A percentile compares a stretch with the other conserved stretches of the same genome.
Conservation (phyloP, 2,329 filamentous ascomycete species). For the Orbilia brochopaga region DNA sequence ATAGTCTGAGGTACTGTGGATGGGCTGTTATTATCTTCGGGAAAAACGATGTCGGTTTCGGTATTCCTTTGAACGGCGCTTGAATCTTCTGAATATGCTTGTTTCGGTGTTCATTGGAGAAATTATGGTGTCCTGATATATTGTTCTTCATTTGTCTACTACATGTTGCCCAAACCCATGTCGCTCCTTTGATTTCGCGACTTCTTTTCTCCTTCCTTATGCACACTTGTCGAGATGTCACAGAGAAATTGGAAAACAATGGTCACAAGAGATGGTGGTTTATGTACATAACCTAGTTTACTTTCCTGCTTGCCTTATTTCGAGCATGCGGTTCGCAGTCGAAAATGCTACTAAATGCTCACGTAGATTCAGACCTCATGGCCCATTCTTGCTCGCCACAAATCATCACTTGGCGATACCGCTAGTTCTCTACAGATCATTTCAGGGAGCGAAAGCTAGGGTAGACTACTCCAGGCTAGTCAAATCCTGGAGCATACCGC, state of each 20-base stretch:
- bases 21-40: not conserved
- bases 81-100: constrained; percentile 1
- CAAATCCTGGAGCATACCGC: constrained; percentile 60
- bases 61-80: not conserved
- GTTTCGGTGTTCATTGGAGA: constrained; percentile 23
- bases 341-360: not conserved
- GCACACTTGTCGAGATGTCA: not conserved
- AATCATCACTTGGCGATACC: not conserved
- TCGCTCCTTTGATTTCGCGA: constrained; percentile 1
- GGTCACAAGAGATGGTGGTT: not conserved
- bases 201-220: not conserved
- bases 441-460: too few relatives aligned
- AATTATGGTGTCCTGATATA: constrained; percentile 1
- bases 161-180: not conserved
- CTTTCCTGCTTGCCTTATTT: constrained; percentile 4
- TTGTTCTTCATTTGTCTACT: not conserved
- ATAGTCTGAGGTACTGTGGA: not conserved
- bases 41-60: not conserved
- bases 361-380: not conserved
- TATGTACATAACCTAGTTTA: constrained; percentile 5
- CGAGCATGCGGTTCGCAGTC: not conserved
- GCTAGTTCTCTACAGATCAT: too few relatives aligned
- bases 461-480: constrained; percentile 52
- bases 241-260: not conserved
- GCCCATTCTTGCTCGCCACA: not conserved